Evolutionary conservation across 2,329 filamentous ascomycete genomes (phyloP).

Genomic region (Talaromyces atroroseus): DNA sequence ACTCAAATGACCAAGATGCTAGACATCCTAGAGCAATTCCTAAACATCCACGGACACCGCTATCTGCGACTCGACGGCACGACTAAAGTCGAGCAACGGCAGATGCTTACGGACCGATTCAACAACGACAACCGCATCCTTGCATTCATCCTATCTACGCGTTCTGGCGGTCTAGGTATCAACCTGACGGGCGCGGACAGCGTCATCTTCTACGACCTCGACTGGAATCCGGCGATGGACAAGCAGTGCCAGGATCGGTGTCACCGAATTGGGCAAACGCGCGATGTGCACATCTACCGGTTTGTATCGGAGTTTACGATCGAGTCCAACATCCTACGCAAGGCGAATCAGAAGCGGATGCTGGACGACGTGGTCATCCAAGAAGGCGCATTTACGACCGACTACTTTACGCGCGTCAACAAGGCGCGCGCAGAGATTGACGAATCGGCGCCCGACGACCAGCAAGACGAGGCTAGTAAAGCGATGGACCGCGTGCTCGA

Average conservation of each 20-base stretch:
- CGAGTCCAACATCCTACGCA: slow-evolving; percentile 94
- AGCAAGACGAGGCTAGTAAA: slow-evolving; percentile 67
- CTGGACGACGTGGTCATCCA: slow-evolving; percentile 97
- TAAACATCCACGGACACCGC: slow-evolving; percentile 96
- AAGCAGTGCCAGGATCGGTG: slow-evolving; percentile 97
- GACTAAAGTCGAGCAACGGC: slow-evolving; percentile 91
- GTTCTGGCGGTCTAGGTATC: slow-evolving; percentile 90
- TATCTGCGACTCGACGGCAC: slow-evolving; percentile 95
- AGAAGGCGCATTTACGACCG: slow-evolving; percentile 94
- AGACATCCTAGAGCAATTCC: slow-evolving; percentile 93
- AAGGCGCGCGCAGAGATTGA: slow-evolving; percentile 61
- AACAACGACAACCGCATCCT: slow-evolving; percentile 90
- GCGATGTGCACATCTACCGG: slow-evolving; percentile 96
- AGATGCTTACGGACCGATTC: slow-evolving; percentile 93
- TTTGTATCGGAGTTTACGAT: slow-evolving; percentile 92
- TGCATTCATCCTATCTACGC: slow-evolving; percentile 90
- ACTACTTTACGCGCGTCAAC: slow-evolving; percentile 78
- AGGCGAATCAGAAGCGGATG: slow-evolving; percentile 96
- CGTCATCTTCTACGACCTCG: slow-evolving; percentile 97
- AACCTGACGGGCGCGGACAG: slow-evolving; percentile 95
- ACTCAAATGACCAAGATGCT: slow-evolving; percentile 99
- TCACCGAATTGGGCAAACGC: slow-evolving; percentile 94
- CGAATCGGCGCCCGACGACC: slow-evolving; percentile 50
- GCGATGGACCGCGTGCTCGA: slow-evolving; percentile 84
- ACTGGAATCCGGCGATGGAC: slow-evolving; percentile 99